A percentile compares a stretch with the other conserved stretches of the same genome.
These are phyloP conservation scores for Backusella tarrabulga DNA, from an alignment of 192 early-diverging fungal genomes.

Conservation along the genomic window DNA sequence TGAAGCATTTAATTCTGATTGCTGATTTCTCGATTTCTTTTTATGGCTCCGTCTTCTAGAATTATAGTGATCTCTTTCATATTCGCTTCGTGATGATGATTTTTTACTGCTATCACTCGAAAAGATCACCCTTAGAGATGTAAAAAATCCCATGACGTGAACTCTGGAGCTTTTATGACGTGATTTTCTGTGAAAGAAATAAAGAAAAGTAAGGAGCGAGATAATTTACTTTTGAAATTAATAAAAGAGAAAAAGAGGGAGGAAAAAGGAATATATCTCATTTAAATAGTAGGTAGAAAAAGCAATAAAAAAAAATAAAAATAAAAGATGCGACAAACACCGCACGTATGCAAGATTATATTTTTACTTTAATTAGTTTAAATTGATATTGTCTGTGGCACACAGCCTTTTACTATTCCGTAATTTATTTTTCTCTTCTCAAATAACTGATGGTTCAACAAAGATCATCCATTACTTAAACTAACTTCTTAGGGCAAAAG, in stretches of 20 bases:
- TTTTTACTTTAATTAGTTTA: constrained; percentile 2
- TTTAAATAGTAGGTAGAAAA: neutral
- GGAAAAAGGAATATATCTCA: neutral
- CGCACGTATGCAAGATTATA: constrained; percentile 1
- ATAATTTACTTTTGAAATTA: neutral
- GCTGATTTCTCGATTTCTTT: neutral
- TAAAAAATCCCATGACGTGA: neutral
- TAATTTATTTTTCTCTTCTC: neutral
- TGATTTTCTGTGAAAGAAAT: neutral
- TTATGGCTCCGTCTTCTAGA: neutral
- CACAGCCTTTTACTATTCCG: neutral
- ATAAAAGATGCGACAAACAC: neutral
- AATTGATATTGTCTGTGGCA: constrained; percentile 3
- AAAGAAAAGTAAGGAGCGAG: neutral
- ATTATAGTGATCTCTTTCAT: neutral
- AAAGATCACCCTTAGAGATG: constrained; percentile 1
- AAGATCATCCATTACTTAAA: neutral
- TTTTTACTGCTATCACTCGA: neutral
- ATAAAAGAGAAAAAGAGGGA: neutral
- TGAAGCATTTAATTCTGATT: neutral
- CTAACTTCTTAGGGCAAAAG: neutral
- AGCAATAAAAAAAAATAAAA: neutral
- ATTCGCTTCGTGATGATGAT: neutral
- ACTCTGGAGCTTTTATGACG: neutral
- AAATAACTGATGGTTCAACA: neutral